These are phyloP conservation scores for Boletus tomentosulus DNA, from an alignment of 768 basidiomycete genomes.

Conservation along the genomic window DNA sequence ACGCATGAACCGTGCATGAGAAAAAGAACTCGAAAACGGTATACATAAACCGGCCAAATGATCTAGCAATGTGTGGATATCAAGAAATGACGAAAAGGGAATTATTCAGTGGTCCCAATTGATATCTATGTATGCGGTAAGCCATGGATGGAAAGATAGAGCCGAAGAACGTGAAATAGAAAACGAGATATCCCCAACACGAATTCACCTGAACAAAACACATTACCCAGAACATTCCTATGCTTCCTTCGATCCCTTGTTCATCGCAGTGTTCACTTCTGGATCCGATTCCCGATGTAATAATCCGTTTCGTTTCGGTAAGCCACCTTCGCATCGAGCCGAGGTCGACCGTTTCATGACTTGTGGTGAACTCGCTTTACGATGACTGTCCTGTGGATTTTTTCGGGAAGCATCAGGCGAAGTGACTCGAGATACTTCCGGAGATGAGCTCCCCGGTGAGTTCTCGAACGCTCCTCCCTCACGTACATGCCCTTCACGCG, in stretches of 20 bases:
- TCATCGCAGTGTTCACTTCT: slow-evolving; percentile 19
- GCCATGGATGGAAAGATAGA: background rate
- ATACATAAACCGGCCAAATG: slow-evolving; percentile 14
- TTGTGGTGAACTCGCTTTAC: slow-evolving; percentile 16
- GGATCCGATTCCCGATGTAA: slow-evolving; percentile 31
- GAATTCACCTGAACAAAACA: slow-evolving; percentile 11
- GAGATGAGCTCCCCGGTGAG: slow-evolving; percentile 6
- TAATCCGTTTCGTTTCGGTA: slow-evolving; percentile 26
- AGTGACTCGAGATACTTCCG: slow-evolving; percentile 2
- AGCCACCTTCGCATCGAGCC: slow-evolving; percentile 25
- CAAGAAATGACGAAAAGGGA: slow-evolving; percentile 7
- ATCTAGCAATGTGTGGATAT: slow-evolving; percentile 29
- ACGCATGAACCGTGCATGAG: background rate
- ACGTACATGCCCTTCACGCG: background rate
- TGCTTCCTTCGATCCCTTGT: slow-evolving; percentile 25
- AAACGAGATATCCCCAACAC: slow-evolving; percentile 2
- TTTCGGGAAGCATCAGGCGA: slow-evolving; percentile 6
- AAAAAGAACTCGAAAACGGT: slow-evolving; percentile 11
- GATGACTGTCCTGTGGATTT: slow-evolving; percentile 12
- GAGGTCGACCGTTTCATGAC: slow-evolving; percentile 29
- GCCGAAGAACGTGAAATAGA: slow-evolving; percentile 4
- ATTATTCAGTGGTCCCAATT: slow-evolving; percentile 8
- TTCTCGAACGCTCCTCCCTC: slow-evolving; percentile 7
- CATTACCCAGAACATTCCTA: slow-evolving; percentile 10
- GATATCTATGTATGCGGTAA: slow-evolving; percentile 10